Base-by-base conservation (phyloP, 2,329 filamentous ascomycete genomes). In the Fusarium pseudocircinatum region DNA sequence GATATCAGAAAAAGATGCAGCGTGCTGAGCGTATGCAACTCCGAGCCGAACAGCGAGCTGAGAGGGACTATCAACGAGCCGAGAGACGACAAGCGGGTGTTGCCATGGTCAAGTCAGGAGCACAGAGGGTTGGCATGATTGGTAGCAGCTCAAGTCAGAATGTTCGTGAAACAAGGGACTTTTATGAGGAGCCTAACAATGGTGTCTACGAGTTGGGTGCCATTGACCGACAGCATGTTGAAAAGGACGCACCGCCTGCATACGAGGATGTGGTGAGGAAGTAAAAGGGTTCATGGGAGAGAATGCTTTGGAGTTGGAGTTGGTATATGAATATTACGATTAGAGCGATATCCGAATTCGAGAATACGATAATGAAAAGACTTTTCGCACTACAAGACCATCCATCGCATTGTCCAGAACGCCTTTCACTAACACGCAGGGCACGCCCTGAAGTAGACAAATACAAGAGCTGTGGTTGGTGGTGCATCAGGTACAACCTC, bases 211-310 rank as follows among this genome's bases (percentile, higher is more conserved):
- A 69, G 39, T 24, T 59, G 46, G 47, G 44, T 47, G 42, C 42
- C 6, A 30, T 61, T 3, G 61, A 69, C 43, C 50, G 68, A 14
- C 63, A 30, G 24, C 28, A 67, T 15, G n/a, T 26, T 32, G 46
- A 56, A 28, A 46, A 43, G n/a, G 73, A 74, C 40, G 66, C 52
- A 42, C 76, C 75, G 18, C 75, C 76, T 22, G 58, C 73, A 12
- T 78, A 78, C 28, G 73, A 78, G 11, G 65, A 76, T 20, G 61
- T 63, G 47, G 63, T 64, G 50, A 72, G 60, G 63, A 76, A 70
- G 57, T 62, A 36, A 61, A 22, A 42, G 44, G 6, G 32, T 32
- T 3, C 9, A 37, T 24, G 26, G 46, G 18, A 28, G 34, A 14
- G 15, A 7, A 36, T 26, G 26, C 26, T 26, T 18, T 43, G 34